Evolutionary conservation across 441 rosid genomes (phyloP), one percentile per base, ranked within the genome.

Genomic region (Corymbia calophylla): DNA sequence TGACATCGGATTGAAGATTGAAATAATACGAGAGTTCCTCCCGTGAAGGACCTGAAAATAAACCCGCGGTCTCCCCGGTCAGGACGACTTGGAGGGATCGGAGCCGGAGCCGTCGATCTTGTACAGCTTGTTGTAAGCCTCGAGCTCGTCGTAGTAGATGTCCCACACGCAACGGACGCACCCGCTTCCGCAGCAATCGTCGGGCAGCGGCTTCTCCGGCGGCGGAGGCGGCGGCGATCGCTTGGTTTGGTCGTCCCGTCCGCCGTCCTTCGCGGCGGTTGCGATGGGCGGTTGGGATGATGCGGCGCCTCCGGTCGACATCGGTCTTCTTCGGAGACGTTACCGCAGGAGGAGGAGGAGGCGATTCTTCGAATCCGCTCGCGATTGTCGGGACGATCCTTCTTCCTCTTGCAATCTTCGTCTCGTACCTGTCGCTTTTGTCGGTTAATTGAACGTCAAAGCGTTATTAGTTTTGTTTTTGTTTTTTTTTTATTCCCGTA

Each of bases 141-240:
- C 99, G 53, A 96, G 96, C 88, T 97, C 97, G 7, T 97, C 99
- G 87, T 95, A 96, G 90, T 97, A 96, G 73, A 97, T 95, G 93
- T 97, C 99, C 99, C 99, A 97, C n/a, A 97, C 99, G 95, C 99
- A 97, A 88, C 98, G 91, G 8, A 97, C 96, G 93, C 99, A 97
- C 9, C 99, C 99, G 93, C 97, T 96, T 16, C 99, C 99, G 62
- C 99, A 97, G 56, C 99, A 97, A 93, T 97, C 98, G 10, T 98
- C 98, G 32, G 97, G 95, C 89, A 95, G 96, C 81, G 99, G 98
- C 95, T 95, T 96, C 94, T 97, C 99, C 85, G 99, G 99, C 86
- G 96, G 97, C 81, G 93, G 95, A 11, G 94, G 94, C 14, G 90
- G 90, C 64, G 89, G 51, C 88, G 47, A 88, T 77, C n/a, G 89